phyloP scores from a whole-genome alignment of 208 protist species.

The Kentomonas sorsogonicus region DNA sequence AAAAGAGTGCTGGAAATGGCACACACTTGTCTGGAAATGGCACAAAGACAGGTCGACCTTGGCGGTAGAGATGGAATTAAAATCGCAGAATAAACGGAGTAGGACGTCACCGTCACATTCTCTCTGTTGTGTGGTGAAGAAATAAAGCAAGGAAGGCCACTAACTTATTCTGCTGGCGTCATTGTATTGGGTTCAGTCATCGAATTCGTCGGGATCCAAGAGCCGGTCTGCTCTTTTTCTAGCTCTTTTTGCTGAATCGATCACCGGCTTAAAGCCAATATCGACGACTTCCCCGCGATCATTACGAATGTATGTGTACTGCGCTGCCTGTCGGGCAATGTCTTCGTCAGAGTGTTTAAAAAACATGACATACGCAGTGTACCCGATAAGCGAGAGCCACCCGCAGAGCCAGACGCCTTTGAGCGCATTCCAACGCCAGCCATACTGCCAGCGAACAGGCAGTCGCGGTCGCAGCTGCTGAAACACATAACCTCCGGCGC shows the following conservation, averaged over 20 bases:
- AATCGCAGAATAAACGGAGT: neutral
- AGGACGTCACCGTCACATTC: neutral
- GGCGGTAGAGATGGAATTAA: too few species aligned
- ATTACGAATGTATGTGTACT: constrained; percentile 83
- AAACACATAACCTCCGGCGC: constrained; percentile 76
- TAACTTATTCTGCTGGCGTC: too few species aligned
- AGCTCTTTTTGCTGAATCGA: constrained; percentile 64
- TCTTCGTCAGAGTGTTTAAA: constrained; percentile 68
- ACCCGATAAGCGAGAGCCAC: constrained; percentile 46
- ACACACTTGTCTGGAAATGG: too few species aligned
- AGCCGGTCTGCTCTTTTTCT: constrained; percentile 46
- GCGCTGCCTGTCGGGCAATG: constrained; percentile 60
- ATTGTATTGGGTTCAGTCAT: constrained; percentile 17
- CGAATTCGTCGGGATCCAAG: constrained; percentile 53
- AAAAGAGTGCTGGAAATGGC: too few species aligned
- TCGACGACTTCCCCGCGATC: constrained; percentile 76
- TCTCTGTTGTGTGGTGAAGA: neutral
- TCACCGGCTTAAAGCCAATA: constrained; percentile 79
- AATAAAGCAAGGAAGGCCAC: neutral
- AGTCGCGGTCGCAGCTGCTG: constrained; percentile 71
- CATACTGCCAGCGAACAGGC: constrained; percentile 79
- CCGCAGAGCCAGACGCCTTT: constrained; percentile 52
- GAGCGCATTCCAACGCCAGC: constrained; percentile 72
- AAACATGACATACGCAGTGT: constrained; percentile 71
- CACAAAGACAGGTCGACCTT: too few species aligned